phyloP scores from a whole-genome alignment of 148 eudicot species.

The Persicaria maculosa region DNA sequence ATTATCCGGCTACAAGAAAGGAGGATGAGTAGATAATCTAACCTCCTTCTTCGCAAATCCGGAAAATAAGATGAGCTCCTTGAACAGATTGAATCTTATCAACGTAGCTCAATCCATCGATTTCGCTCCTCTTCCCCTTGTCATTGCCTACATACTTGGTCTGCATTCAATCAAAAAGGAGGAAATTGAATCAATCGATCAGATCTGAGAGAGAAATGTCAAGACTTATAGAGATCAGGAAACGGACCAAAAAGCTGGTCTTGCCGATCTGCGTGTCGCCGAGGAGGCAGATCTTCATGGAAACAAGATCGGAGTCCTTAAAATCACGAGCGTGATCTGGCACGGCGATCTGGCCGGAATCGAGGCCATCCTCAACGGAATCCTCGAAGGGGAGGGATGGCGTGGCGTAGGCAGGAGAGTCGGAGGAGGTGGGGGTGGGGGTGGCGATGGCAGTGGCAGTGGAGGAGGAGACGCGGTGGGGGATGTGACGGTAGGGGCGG shows the following conservation, averaged over 20 bases:
- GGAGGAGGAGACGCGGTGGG: conserved; percentile 7
- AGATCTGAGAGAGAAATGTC: not conserved
- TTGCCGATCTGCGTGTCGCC: conserved; percentile 75
- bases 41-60: conserved; percentile 45
- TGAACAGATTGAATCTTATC: conserved; percentile 31
- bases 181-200: not conserved
- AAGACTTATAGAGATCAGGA: not conserved
- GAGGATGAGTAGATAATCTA: not conserved
- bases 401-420: not conserved
- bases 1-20: not conserved
- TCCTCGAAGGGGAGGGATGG: not conserved
- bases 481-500: conserved; percentile 23
- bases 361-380: not conserved
- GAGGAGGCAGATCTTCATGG: conserved; percentile 53
- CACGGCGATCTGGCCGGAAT: not conserved
- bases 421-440: conserved; percentile 13
- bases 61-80: conserved; percentile 38
- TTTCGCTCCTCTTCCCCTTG: conserved; percentile 5
- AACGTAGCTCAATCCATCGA: conserved; percentile 26
- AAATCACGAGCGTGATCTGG: not conserved
- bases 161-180: conserved; percentile 17
- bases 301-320: conserved; percentile 33
- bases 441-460: not conserved
- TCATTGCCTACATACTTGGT: conserved; percentile 34
- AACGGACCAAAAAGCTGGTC: conserved; percentile 37